Base-by-base conservation (phyloP, 192 early-diverging fungal genomes). In the Paraglomus occultum region DNA sequence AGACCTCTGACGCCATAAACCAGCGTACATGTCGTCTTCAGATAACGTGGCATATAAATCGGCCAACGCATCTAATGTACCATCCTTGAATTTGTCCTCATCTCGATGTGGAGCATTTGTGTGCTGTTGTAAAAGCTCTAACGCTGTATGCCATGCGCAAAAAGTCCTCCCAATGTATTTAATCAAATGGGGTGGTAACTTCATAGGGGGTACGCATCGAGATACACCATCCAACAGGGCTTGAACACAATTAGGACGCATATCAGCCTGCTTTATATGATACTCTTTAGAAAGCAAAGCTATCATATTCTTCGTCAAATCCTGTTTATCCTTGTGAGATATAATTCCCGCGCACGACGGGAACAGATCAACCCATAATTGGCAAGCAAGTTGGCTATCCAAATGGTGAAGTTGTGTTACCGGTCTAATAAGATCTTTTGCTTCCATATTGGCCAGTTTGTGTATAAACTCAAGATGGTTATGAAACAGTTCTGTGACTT, bases 221-320 rank as follows among this genome's bases (percentile, higher is more conserved):
- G 88, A 87, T 65, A 96, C 88, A 51, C 91, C 94, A 1, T 97
- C 92, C 17, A 99, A 73, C 4, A 99, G 75, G 3, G 92, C 90
- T 72, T 96, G 94, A 20, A 99, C 89, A 4, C 98, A 93, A 76
- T 99, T 99, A n/a, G 95, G 94, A 6, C 94, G 85, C 42, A 83
- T 61, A 15, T 88, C 82, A 8, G 81, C 78, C 76, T 99, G 96
- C 64, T 83, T 84, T 57, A 77, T 77, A 72, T 99, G 96, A 65
- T 94, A 98, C 22, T 95, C 94, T 69, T 93, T 92, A 1, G 94
- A 90, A 18, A 99, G 83, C 12, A 99, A 77, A 1, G 89, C 77
- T 53, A 96, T 91, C 6, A 97, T 67, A 0, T 88, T 84, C 63
- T 93, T 95, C 12, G 87, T 87, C 60, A 95, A 61, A 68, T 95